These are phyloP conservation scores for Claviceps capensis DNA, from an alignment of 2,329 filamentous ascomycete species.

Conservation along the genomic window DNA sequence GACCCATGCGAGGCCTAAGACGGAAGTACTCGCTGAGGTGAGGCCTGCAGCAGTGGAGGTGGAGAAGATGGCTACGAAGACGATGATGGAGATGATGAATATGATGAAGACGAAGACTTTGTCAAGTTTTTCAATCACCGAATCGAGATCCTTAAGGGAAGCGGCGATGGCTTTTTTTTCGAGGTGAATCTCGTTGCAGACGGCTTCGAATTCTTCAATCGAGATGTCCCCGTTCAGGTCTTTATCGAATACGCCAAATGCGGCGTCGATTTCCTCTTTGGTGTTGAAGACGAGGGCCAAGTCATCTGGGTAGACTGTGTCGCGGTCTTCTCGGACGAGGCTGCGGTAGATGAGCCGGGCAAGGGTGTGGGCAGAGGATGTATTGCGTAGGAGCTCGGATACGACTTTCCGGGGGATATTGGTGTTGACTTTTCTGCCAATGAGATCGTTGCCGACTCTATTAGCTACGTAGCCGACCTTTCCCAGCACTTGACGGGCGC, in stretches of 20 bases:
- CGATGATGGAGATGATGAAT: slow-evolving; percentile 62
- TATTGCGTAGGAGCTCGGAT: slow-evolving; percentile 59
- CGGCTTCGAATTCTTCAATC: slow-evolving; percentile 84
- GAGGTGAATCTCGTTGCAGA: slow-evolving; percentile 85
- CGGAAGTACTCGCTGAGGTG: slow-evolving; percentile 74
- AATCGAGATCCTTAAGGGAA: slow-evolving; percentile 87
- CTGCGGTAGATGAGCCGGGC: slow-evolving; percentile 82
- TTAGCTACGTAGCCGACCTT: slow-evolving; percentile 78
- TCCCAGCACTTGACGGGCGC: slow-evolving; percentile 60
- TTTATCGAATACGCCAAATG: slow-evolving; percentile 88
- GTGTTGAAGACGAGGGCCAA: slow-evolving; percentile 66
- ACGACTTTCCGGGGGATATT: slow-evolving; percentile 78
- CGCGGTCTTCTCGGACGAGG: slow-evolving; percentile 59
- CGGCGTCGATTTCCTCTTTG: slow-evolving; percentile 74
- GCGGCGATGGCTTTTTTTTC: slow-evolving; percentile 94
- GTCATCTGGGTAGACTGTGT: slow-evolving; percentile 68
- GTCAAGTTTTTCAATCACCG: slow-evolving; percentile 81
- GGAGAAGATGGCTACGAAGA: slow-evolving; percentile 82
- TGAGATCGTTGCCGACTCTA: slow-evolving; percentile 82
- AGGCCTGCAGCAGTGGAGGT: slow-evolving; percentile 80
- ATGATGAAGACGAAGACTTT: slow-evolving; percentile 83
- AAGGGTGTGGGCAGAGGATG: slow-evolving; percentile 64
- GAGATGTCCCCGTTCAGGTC: slow-evolving; percentile 95
- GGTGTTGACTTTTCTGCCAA: slow-evolving; percentile 57
- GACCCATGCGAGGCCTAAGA: slow-evolving; percentile 86